Evolutionary conservation across 257 asterid species (phyloP).

Genomic region (Solanum paucissectum): DNA sequence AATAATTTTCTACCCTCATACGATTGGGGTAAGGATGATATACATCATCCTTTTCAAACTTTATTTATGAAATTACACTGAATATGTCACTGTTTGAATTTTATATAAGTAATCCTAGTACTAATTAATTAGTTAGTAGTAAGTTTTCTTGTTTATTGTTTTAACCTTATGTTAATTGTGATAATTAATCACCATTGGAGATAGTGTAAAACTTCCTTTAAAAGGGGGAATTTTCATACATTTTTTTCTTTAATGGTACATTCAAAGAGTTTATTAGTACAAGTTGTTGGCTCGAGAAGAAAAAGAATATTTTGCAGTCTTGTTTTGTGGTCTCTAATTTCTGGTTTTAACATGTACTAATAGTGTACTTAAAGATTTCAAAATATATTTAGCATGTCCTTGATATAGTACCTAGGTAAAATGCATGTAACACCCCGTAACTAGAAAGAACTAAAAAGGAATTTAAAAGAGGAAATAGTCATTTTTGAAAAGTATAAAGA

Average conservation of each 20-base stretch:
- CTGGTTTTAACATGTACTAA: background rate
- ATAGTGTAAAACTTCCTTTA: background rate
- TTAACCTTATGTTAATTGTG: background rate
- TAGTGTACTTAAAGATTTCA: background rate
- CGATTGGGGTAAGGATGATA: too few relatives aligned
- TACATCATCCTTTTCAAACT: too few relatives aligned
- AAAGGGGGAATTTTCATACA: background rate
- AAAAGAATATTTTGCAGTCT: background rate
- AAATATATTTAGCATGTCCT: background rate
- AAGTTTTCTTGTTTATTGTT: background rate
- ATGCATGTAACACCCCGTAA: too few relatives aligned
- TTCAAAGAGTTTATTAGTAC: background rate
- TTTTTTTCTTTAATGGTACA: background rate
- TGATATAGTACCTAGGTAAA: background rate
- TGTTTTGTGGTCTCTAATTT: background rate
- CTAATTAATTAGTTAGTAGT: background rate
- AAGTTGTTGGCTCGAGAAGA: conserved; percentile 22
- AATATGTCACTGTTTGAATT: background rate
- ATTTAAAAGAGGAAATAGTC: too few relatives aligned
- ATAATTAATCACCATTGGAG: background rate
- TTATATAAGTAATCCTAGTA: background rate
- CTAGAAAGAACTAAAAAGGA: too few relatives aligned
- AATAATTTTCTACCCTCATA: too few relatives aligned
- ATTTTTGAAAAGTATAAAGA: too few relatives aligned
- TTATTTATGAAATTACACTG: background rate